These are phyloP conservation scores for Neocucurbitaria cava DNA, from an alignment of 2,329 filamentous ascomycete species.

Conservation along the genomic window DNA sequence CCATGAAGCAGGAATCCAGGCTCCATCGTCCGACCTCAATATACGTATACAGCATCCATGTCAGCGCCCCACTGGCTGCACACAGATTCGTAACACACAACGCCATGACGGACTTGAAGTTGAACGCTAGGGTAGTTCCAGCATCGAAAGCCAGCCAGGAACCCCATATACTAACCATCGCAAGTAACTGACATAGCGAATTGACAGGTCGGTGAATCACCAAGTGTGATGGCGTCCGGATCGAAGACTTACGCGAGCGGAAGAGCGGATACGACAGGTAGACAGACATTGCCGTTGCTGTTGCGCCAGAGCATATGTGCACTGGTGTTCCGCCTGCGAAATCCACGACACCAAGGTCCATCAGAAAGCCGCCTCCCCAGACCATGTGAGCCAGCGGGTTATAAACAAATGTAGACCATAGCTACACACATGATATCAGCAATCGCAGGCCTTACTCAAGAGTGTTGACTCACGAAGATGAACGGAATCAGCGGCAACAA, in stretches of 20 bases:
- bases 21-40: constrained; percentile 55
- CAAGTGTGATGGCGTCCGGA: constrained; percentile 56
- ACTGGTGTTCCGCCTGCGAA: constrained; percentile 55
- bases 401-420: constrained; percentile 60
- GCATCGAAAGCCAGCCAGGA: constrained; percentile 61
- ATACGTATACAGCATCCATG: constrained; percentile 57
- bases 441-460: no score
- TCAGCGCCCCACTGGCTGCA: constrained; percentile 56
- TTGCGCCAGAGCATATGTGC: constrained; percentile 50
- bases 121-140: constrained; percentile 57
- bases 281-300: constrained; percentile 54
- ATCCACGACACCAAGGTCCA: constrained; percentile 55
- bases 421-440: constrained; percentile 28
- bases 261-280: constrained; percentile 60
- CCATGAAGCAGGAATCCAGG: constrained; percentile 60
- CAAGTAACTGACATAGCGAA: constrained; percentile 56
- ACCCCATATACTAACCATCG: constrained; percentile 60
- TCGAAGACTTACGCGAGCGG: constrained; percentile 53
- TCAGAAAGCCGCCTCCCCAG: constrained; percentile 56
- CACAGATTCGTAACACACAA: constrained; percentile 60
- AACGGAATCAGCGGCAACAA: constrained; percentile 57
- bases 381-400: constrained; percentile 59
- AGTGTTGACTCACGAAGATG: constrained; percentile 47
- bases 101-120: constrained; percentile 60
- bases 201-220: constrained; percentile 58